phyloP scores from a whole-genome alignment of 1,139 yeast genomes.

The Candida neerlandica region DNA sequence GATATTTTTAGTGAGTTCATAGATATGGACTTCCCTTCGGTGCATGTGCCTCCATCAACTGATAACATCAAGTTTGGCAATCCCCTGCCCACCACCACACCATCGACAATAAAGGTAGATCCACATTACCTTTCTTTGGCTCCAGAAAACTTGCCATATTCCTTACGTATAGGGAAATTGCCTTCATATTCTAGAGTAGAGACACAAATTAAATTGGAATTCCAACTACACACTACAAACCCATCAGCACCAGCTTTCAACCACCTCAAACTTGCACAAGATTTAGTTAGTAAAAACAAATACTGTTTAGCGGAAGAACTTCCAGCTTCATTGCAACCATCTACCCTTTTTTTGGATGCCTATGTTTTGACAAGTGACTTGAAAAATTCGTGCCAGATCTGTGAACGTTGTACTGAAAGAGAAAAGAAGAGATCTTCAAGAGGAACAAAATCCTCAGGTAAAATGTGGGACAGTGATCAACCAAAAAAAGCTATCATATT shows the following conservation, averaged over 20 bases:
- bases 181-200: constrained; percentile 89
- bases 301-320: constrained; percentile 60
- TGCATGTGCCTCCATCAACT: constrained; percentile 1
- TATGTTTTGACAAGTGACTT: constrained; percentile 61
- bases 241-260: constrained; percentile 5
- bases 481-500: constrained; percentile 83
- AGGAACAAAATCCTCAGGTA: constrained; percentile 62
- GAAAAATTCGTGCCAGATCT: constrained; percentile 68
- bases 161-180: constrained; percentile 58
- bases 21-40: constrained; percentile 3
- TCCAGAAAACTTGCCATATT: constrained; percentile 53
- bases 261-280: constrained; percentile 68
- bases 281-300: constrained; percentile 84
- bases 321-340: constrained; percentile 44
- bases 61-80: constrained; percentile 52
- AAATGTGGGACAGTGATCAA: constrained; percentile 67
- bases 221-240: constrained; percentile 45
- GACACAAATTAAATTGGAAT: constrained; percentile 82
- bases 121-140: constrained; percentile 43
- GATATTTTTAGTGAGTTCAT: constrained; percentile 1
- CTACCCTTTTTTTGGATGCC: constrained; percentile 64
- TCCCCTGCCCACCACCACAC: constrained; percentile 42
- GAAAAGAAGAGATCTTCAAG: constrained; percentile 93
- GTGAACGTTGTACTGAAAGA: constrained; percentile 85
- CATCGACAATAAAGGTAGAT: constrained; percentile 33